phyloP scores from a whole-genome alignment of 164 flowering plant genomes.

The Cinnamomum micranthum region DNA sequence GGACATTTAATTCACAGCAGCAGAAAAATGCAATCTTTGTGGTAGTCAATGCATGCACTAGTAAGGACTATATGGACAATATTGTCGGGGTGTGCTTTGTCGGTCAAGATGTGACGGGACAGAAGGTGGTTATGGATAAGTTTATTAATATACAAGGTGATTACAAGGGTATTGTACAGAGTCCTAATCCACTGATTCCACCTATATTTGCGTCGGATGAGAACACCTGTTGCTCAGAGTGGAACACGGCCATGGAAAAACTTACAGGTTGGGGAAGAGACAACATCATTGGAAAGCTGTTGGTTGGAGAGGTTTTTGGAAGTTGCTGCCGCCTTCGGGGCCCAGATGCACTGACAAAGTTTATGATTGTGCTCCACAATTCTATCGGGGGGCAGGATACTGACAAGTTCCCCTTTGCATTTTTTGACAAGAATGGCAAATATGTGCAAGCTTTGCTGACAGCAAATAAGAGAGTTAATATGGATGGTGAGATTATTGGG shows the following conservation, averaged over 20 bases:
- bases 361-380: constrained; percentile 86
- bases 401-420: constrained; percentile 72
- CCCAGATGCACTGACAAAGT: constrained; percentile 80
- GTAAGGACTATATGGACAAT: constrained; percentile 70
- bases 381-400: constrained; percentile 85
- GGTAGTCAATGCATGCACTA: constrained; percentile 93
- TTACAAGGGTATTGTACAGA: constrained; percentile 90
- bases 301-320: constrained; percentile 93
- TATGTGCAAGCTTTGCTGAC: constrained; percentile 84
- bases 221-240: constrained; percentile 89
- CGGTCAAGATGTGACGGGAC: constrained; percentile 96
- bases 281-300: constrained; percentile 71
- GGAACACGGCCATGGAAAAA: constrained; percentile 96
- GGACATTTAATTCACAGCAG: constrained; percentile 59
- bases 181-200: constrained; percentile 89
- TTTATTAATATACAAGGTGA: constrained; percentile 92
- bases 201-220: constrained; percentile 98
- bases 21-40: constrained; percentile 56
- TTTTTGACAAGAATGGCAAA: constrained; percentile 68
- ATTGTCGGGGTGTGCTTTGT: constrained; percentile 95
- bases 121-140: constrained; percentile 91
- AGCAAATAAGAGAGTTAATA: constrained; percentile 80
- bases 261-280: constrained; percentile 82
- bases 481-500: constrained; percentile 76
- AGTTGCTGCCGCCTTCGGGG: constrained; percentile 85